Evolutionary conservation across 768 basidiomycete genomes (phyloP).

Genomic region (Tulasnella sp.): DNA sequence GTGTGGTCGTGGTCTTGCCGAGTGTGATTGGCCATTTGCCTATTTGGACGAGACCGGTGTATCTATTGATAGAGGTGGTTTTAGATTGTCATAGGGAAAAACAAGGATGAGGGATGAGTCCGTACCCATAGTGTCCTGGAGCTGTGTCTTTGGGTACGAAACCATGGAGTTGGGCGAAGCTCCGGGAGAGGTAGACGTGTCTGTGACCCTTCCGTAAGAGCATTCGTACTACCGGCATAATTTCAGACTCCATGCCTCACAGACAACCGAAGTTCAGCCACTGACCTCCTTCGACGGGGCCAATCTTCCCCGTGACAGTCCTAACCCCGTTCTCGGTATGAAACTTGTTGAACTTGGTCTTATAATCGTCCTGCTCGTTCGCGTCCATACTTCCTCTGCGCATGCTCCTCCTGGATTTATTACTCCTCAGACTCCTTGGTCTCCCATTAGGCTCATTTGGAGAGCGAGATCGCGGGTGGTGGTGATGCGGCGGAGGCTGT

Average conservation of each 20-base stretch:
- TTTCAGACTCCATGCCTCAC: background rate
- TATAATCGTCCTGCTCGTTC: conserved; percentile 40
- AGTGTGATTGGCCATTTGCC: conserved; percentile 79
- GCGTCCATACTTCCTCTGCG: conserved; percentile 21
- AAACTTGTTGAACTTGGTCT: conserved; percentile 73
- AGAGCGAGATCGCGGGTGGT: background rate
- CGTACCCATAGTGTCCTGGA: conserved; percentile 90
- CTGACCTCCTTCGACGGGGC: conserved; percentile 77
- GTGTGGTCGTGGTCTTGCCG: conserved; percentile 31
- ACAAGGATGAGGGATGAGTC: conserved; percentile 21
- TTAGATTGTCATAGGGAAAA: too few relatives aligned
- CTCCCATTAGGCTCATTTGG: conserved; percentile 4
- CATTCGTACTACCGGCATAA: conserved; percentile 68
- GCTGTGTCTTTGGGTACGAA: conserved; percentile 81
- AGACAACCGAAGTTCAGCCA: background rate
- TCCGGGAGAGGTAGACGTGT: conserved; percentile 90
- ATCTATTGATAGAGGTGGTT: background rate
- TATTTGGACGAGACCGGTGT: conserved; percentile 10
- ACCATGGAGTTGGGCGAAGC: conserved; percentile 77
- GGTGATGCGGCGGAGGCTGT: conserved; percentile 21
- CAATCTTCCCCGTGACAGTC: conserved; percentile 83
- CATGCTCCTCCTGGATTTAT: conserved; percentile 20
- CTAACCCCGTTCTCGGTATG: conserved; percentile 87
- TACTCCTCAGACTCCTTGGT: conserved; percentile 13
- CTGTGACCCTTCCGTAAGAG: conserved; percentile 84